These are phyloP conservation scores for Magnaporthiopsis poae DNA, from an alignment of 2,329 filamentous ascomycete species.

Conservation along the genomic window DNA sequence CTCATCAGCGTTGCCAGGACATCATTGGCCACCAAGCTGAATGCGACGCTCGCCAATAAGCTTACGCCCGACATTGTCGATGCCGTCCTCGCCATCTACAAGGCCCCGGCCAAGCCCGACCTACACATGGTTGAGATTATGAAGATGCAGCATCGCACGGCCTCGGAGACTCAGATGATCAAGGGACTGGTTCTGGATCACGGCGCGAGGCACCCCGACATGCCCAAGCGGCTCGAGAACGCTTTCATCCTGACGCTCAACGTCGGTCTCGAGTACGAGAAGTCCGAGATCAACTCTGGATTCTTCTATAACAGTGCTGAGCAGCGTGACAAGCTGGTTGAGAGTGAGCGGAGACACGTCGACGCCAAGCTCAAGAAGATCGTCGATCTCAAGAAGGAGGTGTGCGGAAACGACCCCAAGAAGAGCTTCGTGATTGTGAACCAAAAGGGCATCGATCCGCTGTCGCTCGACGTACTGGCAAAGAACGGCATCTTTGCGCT, in stretches of 20 bases:
- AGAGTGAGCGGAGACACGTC: slow-evolving; percentile 90
- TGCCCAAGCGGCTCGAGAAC: slow-evolving; percentile 94
- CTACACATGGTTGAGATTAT: slow-evolving; percentile 99
- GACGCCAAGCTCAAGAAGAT: slow-evolving; percentile 96
- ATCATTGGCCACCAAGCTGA: slow-evolving; percentile 90
- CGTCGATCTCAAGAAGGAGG: slow-evolving; percentile 93
- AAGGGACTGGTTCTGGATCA: slow-evolving; percentile 87
- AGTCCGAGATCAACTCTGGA: slow-evolving; percentile 96
- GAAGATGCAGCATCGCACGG: slow-evolving; percentile 98
- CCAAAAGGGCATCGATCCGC: slow-evolving; percentile 96
- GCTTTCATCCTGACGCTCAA: slow-evolving; percentile 92
- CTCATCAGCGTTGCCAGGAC: slow-evolving; percentile 87
- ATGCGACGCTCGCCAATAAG: slow-evolving; percentile 75
- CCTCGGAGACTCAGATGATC: slow-evolving; percentile 92
- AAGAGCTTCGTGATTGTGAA: slow-evolving; percentile 98
- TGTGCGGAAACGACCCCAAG: slow-evolving; percentile 84
- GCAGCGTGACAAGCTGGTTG: slow-evolving; percentile 93
- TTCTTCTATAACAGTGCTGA: slow-evolving; percentile 98
- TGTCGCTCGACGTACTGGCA: slow-evolving; percentile 88
- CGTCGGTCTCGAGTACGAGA: slow-evolving; percentile 95
- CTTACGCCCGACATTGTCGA: slow-evolving; percentile 94
- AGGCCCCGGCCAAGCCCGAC: slow-evolving; percentile 82
- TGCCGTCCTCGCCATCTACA: slow-evolving; percentile 87
- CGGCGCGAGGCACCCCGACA: slow-evolving; percentile 91
- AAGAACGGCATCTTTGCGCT: slow-evolving; percentile 97